phyloP scores from a whole-genome alignment of 495 filamentous ascomycete genomes.

The Alectoria sarmentosa region DNA sequence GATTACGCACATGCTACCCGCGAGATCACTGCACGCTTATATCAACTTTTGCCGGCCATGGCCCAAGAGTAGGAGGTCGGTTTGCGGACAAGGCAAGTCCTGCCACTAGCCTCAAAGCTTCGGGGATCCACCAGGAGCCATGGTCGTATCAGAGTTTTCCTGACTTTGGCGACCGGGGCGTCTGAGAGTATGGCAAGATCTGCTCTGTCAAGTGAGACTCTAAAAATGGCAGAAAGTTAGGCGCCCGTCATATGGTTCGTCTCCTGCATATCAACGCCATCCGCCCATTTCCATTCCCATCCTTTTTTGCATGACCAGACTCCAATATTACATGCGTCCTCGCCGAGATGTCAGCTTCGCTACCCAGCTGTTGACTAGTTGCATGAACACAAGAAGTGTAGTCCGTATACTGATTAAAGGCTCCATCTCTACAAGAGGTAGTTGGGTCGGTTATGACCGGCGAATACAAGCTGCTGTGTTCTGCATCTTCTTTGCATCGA shows the following conservation, averaged over 20 bases:
- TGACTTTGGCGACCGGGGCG: neutral
- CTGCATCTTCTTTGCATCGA: too few species aligned
- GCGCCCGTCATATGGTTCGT: neutral
- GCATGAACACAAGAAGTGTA: too few species aligned
- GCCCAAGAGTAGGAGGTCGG: neutral
- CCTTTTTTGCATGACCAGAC: too few species aligned
- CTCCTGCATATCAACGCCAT: neutral
- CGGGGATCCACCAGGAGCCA: neutral
- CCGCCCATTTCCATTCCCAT: too few species aligned
- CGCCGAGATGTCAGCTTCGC: too few species aligned
- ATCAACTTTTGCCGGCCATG: neutral
- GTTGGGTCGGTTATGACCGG: too few species aligned
- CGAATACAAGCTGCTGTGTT: too few species aligned
- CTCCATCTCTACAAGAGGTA: too few species aligned
- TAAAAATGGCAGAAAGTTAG: neutral
- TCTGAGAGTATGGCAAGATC: neutral
- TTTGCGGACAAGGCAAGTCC: neutral
- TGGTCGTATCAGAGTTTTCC: neutral
- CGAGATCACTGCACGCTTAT: neutral
- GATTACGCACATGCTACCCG: neutral
- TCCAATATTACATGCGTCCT: too few species aligned
- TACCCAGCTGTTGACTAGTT: too few species aligned
- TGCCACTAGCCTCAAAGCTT: neutral
- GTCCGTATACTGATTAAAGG: too few species aligned
- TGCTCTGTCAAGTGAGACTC: neutral